Evolutionary conservation across 2,329 filamentous ascomycete genomes (phyloP), one percentile per base, ranked within the genome.

Genomic region (Akanthomyces dipterigenus): DNA sequence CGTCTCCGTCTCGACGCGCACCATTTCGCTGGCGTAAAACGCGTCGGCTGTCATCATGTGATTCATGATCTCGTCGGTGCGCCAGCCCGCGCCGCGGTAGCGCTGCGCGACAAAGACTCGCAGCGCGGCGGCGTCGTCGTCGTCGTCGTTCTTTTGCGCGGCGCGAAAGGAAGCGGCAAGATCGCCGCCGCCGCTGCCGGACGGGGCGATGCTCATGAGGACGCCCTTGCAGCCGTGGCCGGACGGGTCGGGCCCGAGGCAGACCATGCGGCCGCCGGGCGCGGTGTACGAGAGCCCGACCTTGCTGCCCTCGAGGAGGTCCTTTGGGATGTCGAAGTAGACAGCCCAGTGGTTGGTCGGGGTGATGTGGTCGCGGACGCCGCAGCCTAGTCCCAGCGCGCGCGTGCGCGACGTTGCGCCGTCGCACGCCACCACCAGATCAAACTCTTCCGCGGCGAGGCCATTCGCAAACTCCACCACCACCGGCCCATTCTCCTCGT

Each of bases 371-470:
- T 78, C 73, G 51, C 73, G 71, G 1, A 74, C 69, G 42, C 70
- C 70, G 56, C 75, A 76, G 9, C 68, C 71, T 11, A 80, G 68
- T 16, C 74, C 77, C 9, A 81, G 71, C 2, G 77, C 75, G 49
- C 80, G 72, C 28, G 78, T 81, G 45, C 74, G 70, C 3, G 80
- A 82, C 2, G 72, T 77, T 12, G 77, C 68, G 1, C 80, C 80
- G 62, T 82, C 80, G 60, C 75, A 77, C 24, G 76, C 79, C 14
- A 82, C 75, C 18, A 82, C 74, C 3, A 82, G 73, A 60, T 81
- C 79, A 63, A 71, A 81, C n/a, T 73, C 66, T 4, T 72, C 55
- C 5, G 71, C 64, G 8, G 71, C 71, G 3, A 67, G 64, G 28
- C 73, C 70, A 46, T 76, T 77, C 16, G 69, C 64, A 63, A 80